These are phyloP conservation scores for Leishmania major DNA, from an alignment of 208 protist species.

Conservation along the genomic window DNA sequence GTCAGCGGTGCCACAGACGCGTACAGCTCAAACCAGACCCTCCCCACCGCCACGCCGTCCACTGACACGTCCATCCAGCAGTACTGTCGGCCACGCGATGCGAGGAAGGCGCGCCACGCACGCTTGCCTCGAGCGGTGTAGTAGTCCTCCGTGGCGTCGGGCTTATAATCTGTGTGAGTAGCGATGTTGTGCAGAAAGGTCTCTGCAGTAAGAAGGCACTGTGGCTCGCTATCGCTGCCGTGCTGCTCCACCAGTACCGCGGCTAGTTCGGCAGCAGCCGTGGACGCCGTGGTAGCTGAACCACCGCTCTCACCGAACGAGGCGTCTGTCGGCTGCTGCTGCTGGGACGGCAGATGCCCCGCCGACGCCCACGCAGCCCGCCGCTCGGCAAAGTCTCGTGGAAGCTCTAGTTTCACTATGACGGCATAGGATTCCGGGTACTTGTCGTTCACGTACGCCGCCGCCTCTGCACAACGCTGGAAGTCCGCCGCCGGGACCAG, in stretches of 20 bases:
- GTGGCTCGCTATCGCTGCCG: constrained; percentile 1
- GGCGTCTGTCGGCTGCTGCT: neutral
- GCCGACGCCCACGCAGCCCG: constrained; percentile 24
- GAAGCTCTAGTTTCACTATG: constrained; percentile 55
- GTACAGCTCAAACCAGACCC: constrained; percentile 92
- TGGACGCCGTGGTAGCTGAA: neutral
- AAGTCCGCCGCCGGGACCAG: constrained; percentile 57
- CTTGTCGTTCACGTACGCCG: constrained; percentile 60
- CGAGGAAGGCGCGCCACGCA: constrained; percentile 66
- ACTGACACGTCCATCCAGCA: constrained; percentile 81
- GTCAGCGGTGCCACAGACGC: constrained; percentile 83
- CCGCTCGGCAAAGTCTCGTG: constrained; percentile 67
- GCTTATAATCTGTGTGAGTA: constrained; percentile 48
- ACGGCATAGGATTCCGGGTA: constrained; percentile 59
- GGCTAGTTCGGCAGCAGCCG: neutral
- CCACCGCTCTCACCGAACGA: neutral
- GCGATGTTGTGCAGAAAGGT: constrained; percentile 53
- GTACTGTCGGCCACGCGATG: constrained; percentile 68
- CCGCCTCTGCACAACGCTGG: constrained; percentile 77
- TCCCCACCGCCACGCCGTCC: constrained; percentile 26
- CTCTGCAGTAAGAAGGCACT: constrained; percentile 34
- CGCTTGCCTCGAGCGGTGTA: constrained; percentile 55
- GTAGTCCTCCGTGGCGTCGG: constrained; percentile 49
- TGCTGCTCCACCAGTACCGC: constrained; percentile 38
- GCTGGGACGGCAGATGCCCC: neutral